Conservation (phyloP, 345 rosid genomes). For the Acer campestre region DNA sequence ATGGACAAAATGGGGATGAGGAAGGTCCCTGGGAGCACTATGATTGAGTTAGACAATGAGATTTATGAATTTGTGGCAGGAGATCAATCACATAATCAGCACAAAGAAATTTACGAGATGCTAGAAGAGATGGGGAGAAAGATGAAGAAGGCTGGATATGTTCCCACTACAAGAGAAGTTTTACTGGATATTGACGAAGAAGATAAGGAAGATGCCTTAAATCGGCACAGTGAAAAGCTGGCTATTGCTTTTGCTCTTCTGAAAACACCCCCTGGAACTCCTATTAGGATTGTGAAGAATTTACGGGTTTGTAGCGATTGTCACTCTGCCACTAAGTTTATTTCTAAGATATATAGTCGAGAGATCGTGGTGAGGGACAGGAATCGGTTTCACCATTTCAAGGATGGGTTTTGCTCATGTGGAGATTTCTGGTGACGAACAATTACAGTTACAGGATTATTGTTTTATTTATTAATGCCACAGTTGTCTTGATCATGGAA, state of each 20-base stretch:
- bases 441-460: background rate
- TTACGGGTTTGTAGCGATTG: slow-evolving; percentile 60
- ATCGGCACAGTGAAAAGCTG: slow-evolving; percentile 62
- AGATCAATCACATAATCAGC: slow-evolving; percentile 38
- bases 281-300: slow-evolving; percentile 58
- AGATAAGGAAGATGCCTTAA: slow-evolving; percentile 57
- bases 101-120: slow-evolving; percentile 44
- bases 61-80: slow-evolving; percentile 60
- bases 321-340: slow-evolving; percentile 56
- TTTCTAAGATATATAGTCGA: slow-evolving; percentile 42
- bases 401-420: slow-evolving; percentile 58
- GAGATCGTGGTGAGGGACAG: slow-evolving; percentile 55
- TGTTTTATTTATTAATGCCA: background rate
- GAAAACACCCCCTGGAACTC: slow-evolving; percentile 44
- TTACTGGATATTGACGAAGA: slow-evolving; percentile 55
- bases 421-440: slow-evolving; percentile 51
- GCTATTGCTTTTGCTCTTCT: slow-evolving; percentile 63
- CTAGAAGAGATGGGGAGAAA: slow-evolving; percentile 50
- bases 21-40: slow-evolving; percentile 52
- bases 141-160: slow-evolving; percentile 50
- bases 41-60: slow-evolving; percentile 46
- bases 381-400: slow-evolving; percentile 58
- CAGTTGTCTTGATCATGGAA: background rate
- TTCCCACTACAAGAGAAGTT: slow-evolving; percentile 47
- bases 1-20: slow-evolving; percentile 44